Base-by-base conservation (phyloP, 441 rosid species). In the Bruguiera hainesii region DNA sequence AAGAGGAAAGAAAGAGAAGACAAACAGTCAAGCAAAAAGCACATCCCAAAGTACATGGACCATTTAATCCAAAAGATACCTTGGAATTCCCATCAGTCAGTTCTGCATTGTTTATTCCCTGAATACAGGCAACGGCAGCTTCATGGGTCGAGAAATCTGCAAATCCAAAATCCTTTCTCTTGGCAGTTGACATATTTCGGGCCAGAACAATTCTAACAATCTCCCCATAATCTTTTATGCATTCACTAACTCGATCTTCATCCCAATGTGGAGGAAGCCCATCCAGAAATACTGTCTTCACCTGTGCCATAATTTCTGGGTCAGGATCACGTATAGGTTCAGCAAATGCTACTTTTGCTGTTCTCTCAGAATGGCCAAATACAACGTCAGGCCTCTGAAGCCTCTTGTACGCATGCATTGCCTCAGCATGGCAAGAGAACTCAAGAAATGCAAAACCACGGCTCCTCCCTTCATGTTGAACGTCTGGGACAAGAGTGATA, bases 381-480 rank as follows among this genome's bases (percentile, higher is more conserved):
- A 82, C 73, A 81, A 78, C 92, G 79, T 87, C 88, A 71, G 88
- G 84, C 81, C 83, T 85, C 74, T 87, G 88, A 76, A 85, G 92
- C 80, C 85, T 79, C 76, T 82, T 85, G 80, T 83, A 85, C 16
- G 84, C 89, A 70, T 67, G 78, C 87, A 85, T 85, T 49, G 89
- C 89, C 77, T 87, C 89, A 65, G 76, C 71, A 51, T 82, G 88
- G 71, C 92, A 85, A 63, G 86, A 72, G 66, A 87, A 87, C 78
- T 83, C 88, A 18, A 87, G 76, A 77, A 87, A 87, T 59, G 92
- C 84, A 79, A 87, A 87, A 71, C 92, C 92, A 67, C 88, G 89
- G 69, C 92, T 87, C 72, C 81, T 68, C 64, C 88, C 92, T 75
- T 87, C 88, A 68, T 78, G 87, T 67, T 83, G 89, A 65, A 75